These are phyloP conservation scores for Panaeolus papilionaceus DNA, from an alignment of 768 basidiomycete genomes.

Conservation along the genomic window DNA sequence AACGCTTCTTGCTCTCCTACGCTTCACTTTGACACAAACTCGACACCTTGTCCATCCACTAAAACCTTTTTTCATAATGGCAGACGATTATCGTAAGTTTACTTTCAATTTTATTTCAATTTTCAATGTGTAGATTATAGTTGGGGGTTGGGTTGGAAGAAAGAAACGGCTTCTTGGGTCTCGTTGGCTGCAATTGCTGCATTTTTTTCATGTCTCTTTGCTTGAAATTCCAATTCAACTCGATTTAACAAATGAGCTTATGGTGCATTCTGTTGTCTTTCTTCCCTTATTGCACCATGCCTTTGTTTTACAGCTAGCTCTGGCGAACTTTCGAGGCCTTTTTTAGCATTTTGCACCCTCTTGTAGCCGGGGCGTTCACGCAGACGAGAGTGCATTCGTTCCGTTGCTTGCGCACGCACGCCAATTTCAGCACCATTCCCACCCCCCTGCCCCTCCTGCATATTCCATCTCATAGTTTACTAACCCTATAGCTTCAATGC, in stretches of 20 bases:
- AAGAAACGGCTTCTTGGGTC: conserved; percentile 25
- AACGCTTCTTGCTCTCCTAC: conserved; percentile 30
- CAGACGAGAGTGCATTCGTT: conserved; percentile 19
- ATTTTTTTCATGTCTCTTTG: conserved; percentile 39
- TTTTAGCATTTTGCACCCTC: conserved; percentile 25
- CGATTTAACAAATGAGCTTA: conserved; percentile 53
- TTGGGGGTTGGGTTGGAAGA: conserved; percentile 19
- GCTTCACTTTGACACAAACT: conserved; percentile 22
- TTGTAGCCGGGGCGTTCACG: conserved; percentile 32
- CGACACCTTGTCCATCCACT: conserved; percentile 16
- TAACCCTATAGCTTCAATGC: conserved; percentile 27
- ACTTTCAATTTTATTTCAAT: conserved; percentile 23
- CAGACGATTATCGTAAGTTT: conserved; percentile 64
- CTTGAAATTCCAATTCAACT: conserved; percentile 24
- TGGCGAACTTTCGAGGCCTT: conserved; percentile 43
- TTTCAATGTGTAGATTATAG: neutral
- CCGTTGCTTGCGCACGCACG: conserved; percentile 29
- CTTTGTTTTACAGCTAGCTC: conserved; percentile 68
- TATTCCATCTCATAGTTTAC: conserved; percentile 13
- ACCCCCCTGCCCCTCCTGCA: neutral
- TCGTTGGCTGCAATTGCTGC: conserved; percentile 18
- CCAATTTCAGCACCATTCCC: conserved; percentile 7
- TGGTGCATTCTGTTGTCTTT: conserved; percentile 59
- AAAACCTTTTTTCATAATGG: conserved; percentile 40
- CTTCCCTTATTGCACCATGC: conserved; percentile 59